Evolutionary conservation across 2,329 filamentous ascomycete species (phyloP), one percentile per base, ranked within the genome.

Genomic region (Calonectria crousiana): DNA sequence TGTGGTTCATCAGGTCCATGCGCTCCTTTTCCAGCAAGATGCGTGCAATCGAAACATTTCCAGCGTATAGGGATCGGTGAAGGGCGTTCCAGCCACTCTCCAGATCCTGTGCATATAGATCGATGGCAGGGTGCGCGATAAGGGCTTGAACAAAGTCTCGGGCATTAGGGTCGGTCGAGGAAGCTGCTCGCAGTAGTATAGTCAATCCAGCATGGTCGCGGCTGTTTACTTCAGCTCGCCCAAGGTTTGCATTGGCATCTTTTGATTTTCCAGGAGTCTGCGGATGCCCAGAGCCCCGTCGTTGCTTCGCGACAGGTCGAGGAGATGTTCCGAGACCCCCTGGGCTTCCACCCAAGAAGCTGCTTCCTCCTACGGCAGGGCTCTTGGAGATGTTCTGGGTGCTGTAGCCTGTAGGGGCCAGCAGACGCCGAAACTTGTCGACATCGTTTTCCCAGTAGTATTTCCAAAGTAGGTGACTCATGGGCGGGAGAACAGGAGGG

Each of bases 381-480:
- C 89, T 91, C 84, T 90, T 92, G 81, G 89, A 85, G 74, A 88
- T 83, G 73, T 87, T 82, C 80, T 91, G 90, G 76, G 88, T 83
- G 82, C 87, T 90, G 84, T 89, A 90, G 83, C 90, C 89, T 86
- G 93, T 90, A 85, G 92, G 92, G 83, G 93, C 93, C 90, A 99
- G 91, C 84, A 97, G 91, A 88, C 93, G 94, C 88, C 94, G 94
- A 91, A 99, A 98, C 84, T 89, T 92, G 85, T 98, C 96, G 92
- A 98, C 94, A 92, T 99, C 95, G 91, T 98, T 95, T 92, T 98
- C 94, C 89, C 97, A 94, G 85, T 96, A 98, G 85, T 92, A 95
- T 91, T 95, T 96, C 96, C 96, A 98, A 86, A 99, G 92, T 91
- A 94, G 92, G 89, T 95, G 94, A 93, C 95, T 98, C 96, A 98